Evolutionary conservation across 495 filamentous ascomycete species (phyloP).

Genomic region (Aspergillus diversus): DNA sequence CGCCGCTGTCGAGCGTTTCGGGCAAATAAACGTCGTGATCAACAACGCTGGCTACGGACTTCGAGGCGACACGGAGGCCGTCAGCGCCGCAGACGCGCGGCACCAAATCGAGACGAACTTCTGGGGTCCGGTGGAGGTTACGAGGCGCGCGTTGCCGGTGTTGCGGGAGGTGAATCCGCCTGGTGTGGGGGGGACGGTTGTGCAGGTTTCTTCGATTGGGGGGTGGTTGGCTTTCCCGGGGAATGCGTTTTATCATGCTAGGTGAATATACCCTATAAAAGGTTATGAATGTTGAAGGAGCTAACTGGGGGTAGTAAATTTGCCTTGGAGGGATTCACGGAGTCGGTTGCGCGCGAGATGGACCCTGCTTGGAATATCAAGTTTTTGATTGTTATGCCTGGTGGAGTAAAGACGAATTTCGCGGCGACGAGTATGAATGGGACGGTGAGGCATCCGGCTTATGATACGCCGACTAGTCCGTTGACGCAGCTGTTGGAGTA

Average conservation of each 20-base stretch:
- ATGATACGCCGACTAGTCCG: conserved; percentile 19
- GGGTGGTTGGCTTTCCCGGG: conserved; percentile 51
- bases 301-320: conserved; percentile 43
- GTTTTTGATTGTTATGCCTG: conserved; percentile 27
- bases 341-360: conserved; percentile 54
- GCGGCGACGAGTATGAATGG: conserved; percentile 20
- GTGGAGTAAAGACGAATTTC: conserved; percentile 33
- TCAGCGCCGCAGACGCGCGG: conserved; percentile 42
- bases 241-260: conserved; percentile 56
- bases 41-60: conserved; percentile 44
- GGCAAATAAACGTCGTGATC: conserved; percentile 32
- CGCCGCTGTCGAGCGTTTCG: conserved; percentile 35
- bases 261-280: conserved; percentile 24
- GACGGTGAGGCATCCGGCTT: conserved; percentile 26
- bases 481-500: conserved; percentile 27
- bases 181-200: conserved; percentile 51
- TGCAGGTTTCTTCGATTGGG: conserved; percentile 58
- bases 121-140: conserved; percentile 54
- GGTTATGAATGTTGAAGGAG: no score
- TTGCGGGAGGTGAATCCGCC: conserved; percentile 40
- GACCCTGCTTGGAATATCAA: conserved; percentile 50
- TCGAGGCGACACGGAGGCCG: conserved; percentile 49
- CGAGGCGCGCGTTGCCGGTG: conserved; percentile 46
- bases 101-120: conserved; percentile 56
- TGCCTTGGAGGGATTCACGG: conserved; percentile 59